Evolutionary conservation across 352 stramenopile species (phyloP).

Genomic region (Globisporangium spinosum): DNA sequence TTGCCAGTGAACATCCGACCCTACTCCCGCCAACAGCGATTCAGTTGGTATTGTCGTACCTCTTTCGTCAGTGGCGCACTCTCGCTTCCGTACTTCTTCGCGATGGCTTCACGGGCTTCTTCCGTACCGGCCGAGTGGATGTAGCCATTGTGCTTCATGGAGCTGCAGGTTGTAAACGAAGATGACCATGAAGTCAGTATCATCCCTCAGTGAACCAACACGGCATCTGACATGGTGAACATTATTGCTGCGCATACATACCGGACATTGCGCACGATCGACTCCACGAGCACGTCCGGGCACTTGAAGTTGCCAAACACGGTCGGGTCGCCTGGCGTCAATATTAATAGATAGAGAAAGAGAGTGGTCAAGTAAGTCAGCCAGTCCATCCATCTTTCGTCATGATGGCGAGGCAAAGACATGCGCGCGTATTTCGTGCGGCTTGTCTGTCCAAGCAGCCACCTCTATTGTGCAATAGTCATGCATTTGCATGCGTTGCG

Average conservation of each 20-base stretch:
- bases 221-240: too few relatives aligned
- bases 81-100: conserved; percentile 64
- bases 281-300: conserved; percentile 82
- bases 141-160: conserved; percentile 90
- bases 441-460: conserved; percentile 4
- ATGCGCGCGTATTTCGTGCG: background rate
- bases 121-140: conserved; percentile 89
- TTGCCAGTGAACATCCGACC: background rate
- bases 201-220: background rate
- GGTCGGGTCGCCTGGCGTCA: conserved; percentile 82
- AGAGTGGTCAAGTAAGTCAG: conserved; percentile 3
- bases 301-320: conserved; percentile 91
- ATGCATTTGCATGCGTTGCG: background rate
- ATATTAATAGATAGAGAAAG: conserved; percentile 10
- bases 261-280: conserved; percentile 65
- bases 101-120: conserved; percentile 86
- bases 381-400: background rate
- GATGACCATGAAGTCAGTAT: background rate
- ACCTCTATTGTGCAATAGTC: background rate
- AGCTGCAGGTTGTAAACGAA: conserved; percentile 25
- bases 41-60: conserved; percentile 18
- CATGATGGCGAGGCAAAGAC: background rate
- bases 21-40: background rate
- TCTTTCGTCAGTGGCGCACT: conserved; percentile 73
- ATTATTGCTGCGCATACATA: background rate